Evolutionary conservation across 805 yeast genomes (phyloP).

Genomic region (Lachancea waltii): DNA sequence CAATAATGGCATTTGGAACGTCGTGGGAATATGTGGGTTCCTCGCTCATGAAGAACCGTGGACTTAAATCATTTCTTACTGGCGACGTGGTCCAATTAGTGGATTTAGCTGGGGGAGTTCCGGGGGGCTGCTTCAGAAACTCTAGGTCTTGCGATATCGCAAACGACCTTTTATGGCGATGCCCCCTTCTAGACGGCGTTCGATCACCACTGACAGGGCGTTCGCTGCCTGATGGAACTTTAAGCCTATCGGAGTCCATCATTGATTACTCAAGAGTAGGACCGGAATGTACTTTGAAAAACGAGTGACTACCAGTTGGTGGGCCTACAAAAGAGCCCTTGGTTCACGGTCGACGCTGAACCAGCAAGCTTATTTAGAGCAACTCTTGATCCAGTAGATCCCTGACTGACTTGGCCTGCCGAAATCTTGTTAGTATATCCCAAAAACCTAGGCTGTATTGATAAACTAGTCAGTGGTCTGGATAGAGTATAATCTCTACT

Average conservation of each 20-base stretch:
- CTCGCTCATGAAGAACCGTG: slow-evolving; percentile 30
- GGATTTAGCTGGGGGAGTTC: slow-evolving; percentile 5
- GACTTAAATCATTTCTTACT: slow-evolving; percentile 15
- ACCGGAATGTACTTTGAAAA: not conserved
- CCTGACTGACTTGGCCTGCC: no score
- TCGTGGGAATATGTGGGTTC: slow-evolving; percentile 29
- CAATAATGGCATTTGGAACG: slow-evolving; percentile 51
- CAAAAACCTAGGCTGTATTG: no score
- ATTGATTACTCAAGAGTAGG: not conserved
- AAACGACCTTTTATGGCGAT: slow-evolving; percentile 78
- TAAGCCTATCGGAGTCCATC: slow-evolving; percentile 6
- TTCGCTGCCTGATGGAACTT: slow-evolving; percentile 3
- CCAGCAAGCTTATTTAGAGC: not conserved
- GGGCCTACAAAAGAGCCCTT: not conserved
- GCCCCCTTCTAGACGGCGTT: slow-evolving; percentile 45
- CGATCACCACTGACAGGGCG: not conserved
- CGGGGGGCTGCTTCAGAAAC: slow-evolving; percentile 27
- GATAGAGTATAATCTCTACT: not conserved
- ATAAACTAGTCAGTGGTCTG: not conserved
- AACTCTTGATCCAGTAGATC: no score
- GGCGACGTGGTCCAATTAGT: slow-evolving; percentile 4
- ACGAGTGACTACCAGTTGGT: slow-evolving; percentile 6
- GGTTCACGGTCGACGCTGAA: not conserved
- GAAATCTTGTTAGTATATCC: no score
- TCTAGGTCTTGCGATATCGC: slow-evolving; percentile 88